Percentiles rank a stretch among this genome's conserved stretches.
Conservation (phyloP, 2,329 filamentous ascomycete genomes). For the Clonostachys sp. region DNA sequence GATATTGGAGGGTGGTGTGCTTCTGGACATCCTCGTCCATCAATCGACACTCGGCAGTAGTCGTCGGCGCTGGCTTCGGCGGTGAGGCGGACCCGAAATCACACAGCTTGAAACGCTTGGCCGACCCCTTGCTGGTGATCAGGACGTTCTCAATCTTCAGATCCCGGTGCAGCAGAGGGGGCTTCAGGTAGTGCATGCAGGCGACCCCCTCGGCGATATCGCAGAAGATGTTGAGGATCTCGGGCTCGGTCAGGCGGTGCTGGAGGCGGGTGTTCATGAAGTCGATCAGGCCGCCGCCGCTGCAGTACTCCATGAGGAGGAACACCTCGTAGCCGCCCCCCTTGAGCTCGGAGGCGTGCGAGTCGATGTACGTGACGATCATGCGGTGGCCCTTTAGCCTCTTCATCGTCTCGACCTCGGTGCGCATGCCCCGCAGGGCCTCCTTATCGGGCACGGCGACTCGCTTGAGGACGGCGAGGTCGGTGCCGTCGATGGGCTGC, state of each 20-base stretch:
- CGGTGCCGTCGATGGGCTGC: constrained; percentile 69
- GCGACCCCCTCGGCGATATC: constrained; percentile 95
- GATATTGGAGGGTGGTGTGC: constrained; percentile 95
- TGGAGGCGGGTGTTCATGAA: constrained; percentile 99
- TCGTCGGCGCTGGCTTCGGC: constrained; percentile 79
- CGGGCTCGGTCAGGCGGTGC: constrained; percentile 92
- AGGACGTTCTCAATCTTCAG: constrained; percentile 98
- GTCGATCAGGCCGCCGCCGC: constrained; percentile 92
- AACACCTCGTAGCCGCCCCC: constrained; percentile 97
- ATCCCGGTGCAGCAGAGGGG: constrained; percentile 86
- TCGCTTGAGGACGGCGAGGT: constrained; percentile 83
- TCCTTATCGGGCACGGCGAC: constrained; percentile 97
- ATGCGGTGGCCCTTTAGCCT: constrained; percentile 93
- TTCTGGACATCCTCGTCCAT: constrained; percentile 97
- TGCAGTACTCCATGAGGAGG: constrained; percentile 95
- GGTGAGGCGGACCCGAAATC: constrained; percentile 93
- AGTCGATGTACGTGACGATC: constrained; percentile 98
- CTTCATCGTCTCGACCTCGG: constrained; percentile 99
- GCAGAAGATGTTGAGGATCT: constrained; percentile 94
- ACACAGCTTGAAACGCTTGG: constrained; percentile 86
- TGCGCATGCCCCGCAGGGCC: constrained; percentile 90
- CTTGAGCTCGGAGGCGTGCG: constrained; percentile 89
- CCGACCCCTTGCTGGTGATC: constrained; percentile 66
- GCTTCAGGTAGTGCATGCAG: constrained; percentile 98
- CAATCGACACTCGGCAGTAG: constrained; percentile 80